Conservation (phyloP, 2,329 filamentous ascomycete species). For the Microdochium paspali region DNA sequence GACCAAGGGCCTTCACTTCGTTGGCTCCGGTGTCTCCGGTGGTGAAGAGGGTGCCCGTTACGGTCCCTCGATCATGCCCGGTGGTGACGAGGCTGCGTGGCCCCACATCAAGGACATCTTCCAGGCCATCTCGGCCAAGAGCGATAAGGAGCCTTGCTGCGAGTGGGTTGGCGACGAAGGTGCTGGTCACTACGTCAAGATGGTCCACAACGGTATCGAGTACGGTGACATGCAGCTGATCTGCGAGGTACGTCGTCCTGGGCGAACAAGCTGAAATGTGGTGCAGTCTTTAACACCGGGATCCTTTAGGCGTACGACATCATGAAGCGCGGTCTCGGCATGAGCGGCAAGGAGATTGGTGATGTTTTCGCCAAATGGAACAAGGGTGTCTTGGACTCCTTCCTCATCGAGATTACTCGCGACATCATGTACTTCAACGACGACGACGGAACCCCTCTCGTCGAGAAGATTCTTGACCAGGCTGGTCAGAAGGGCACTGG, state of each 20-base stretch:
- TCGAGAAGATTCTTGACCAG: constrained; percentile 98
- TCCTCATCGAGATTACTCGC: constrained; percentile 98
- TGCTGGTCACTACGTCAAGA: constrained; percentile 99
- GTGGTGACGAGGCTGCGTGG: constrained; percentile 97
- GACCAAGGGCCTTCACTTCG: constrained; percentile 84
- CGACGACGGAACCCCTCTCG: constrained; percentile 78
- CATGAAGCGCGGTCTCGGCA: constrained; percentile 93
- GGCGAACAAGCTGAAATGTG: not conserved
- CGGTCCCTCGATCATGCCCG: constrained; percentile 96
- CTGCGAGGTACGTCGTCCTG: constrained; percentile 64
- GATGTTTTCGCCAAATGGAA: constrained; percentile 96
- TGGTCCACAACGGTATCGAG: constrained; percentile 99
- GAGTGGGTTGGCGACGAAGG: constrained; percentile 99
- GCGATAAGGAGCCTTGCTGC: constrained; percentile 93
- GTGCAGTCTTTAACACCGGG: not conserved
- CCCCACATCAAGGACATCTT: constrained; percentile 98
- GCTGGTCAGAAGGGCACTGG: constrained; percentile 99
- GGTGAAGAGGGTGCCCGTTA: constrained; percentile 99
- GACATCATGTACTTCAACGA: constrained; percentile 99
- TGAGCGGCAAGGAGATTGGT: constrained; percentile 89
- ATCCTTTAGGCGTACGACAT: constrained; percentile 84
- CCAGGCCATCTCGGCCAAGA: constrained; percentile 96
- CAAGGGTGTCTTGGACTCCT: constrained; percentile 95
- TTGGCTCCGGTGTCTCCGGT: constrained; percentile 95
- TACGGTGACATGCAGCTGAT: constrained; percentile 99